Base-by-base conservation (phyloP, 2,329 filamentous ascomycete species). In the Aspergillus clavatus region DNA sequence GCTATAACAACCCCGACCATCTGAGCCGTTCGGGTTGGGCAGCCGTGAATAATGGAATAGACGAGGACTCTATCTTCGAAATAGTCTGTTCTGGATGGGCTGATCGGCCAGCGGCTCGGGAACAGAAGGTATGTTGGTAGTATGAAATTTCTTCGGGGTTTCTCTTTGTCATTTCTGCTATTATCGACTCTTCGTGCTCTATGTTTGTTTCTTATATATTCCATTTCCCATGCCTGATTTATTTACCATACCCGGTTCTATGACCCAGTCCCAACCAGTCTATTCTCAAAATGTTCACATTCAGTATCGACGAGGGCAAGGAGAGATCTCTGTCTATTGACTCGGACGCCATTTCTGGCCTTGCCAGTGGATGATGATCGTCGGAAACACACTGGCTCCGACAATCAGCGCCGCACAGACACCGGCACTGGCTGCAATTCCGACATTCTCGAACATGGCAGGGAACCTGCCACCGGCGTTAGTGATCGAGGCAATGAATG, bases 371-470 rank as follows among this genome's bases (percentile, higher is more conserved):
- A 67, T 40, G 41, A 58, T 43, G 5, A 62, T 47, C 3, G 57
- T 67, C 10, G 63, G 65, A 16, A 66, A 53, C 3, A 66, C 53
- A 46, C 65, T 63, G 39, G 57, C 57, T 7, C 50, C 55, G 21
- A 65, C 53, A 31, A 67, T 52, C 28, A 68, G 46, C 12, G 55
- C 64, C 16, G 53, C 51, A 1, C 50, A 52, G n/a, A 68, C 57
- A 19, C 63, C 64, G 2, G 63, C 47, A 41, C 63, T 63, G 3
- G 55, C 54, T 7, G 60, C 61, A 4, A 66, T 24, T 3, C 63
- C 63, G 22, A 67, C 62, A 35, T 40, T 62, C 12, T 64, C 57
- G 28, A 68, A 67, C 62, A 67, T 67, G 7, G 51, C 43, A 7
- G 60, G 48, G 39, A 67, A 67, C 64, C 65, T 68, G 29, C n/a